Evolutionary conservation across 805 yeast genomes (phyloP).

Genomic region (Hanseniaspora mollemarum): DNA sequence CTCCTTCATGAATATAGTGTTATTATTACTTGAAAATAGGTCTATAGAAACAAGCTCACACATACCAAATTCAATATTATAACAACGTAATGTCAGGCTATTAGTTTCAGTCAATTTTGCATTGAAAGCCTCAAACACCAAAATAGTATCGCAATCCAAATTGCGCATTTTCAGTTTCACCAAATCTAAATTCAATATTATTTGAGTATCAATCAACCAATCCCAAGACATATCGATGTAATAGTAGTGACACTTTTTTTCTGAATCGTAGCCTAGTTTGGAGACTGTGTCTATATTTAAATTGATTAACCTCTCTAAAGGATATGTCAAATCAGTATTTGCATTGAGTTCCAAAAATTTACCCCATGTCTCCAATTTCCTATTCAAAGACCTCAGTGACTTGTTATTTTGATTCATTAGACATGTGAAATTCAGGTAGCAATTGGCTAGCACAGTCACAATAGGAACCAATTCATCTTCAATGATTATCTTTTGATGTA

Average conservation of each 20-base stretch:
- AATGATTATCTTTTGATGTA: conserved; percentile 19
- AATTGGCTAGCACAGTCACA: conserved; percentile 24
- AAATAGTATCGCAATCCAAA: conserved; percentile 17
- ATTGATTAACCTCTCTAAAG: conserved; percentile 23
- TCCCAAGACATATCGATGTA: conserved; percentile 2
- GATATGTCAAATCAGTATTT: conserved; percentile 21
- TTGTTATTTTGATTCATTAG: conserved; percentile 21
- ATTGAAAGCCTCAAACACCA: conserved; percentile 16
- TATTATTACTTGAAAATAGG: conserved; percentile 20
- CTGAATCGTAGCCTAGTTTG: neutral
- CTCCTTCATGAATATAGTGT: conserved; percentile 24
- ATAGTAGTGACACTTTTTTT: neutral
- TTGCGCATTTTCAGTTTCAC: conserved; percentile 22
- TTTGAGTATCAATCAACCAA: conserved; percentile 12
- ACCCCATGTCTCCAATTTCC: conserved; percentile 22
- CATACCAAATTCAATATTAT: conserved; percentile 22
- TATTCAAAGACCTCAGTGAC: conserved; percentile 16
- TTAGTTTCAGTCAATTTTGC: conserved; percentile 13
- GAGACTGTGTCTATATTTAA: conserved; percentile 17
- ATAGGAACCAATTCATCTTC: conserved; percentile 24
- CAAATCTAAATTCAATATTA: conserved; percentile 17
- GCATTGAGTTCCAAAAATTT: conserved; percentile 22
- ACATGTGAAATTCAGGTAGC: conserved; percentile 26
- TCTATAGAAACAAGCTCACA: conserved; percentile 23
- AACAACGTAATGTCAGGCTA: conserved; percentile 18